Evolutionary conservation across 2,329 filamentous ascomycete species (phyloP), one percentile per base, ranked within the genome.

Genomic region (Xylariaceae sp.): DNA sequence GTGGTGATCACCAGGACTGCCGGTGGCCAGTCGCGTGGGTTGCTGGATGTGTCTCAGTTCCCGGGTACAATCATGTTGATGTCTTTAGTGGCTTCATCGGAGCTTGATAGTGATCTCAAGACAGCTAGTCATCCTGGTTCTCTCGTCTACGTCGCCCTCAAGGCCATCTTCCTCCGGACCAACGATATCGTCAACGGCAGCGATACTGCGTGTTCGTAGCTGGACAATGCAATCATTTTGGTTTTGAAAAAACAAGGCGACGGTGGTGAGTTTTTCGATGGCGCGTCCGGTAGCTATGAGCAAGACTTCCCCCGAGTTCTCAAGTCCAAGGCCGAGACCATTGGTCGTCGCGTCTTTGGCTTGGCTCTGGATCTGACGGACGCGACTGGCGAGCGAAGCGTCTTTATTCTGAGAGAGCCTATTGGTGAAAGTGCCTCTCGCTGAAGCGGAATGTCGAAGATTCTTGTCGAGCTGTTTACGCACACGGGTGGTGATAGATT

Each of bases 111-210:
- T 71, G 10, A 77, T 73, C 63, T 82, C 78, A 33, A 83, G 62
- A 34, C 72, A 76, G 57, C 78, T 82, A 50, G 82, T 58, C 65
- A 74, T 76, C 56, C 80, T 70, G 14, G 76, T 62, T 16, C 80
- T 59, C 63, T 66, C 71, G 1, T 68, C 73, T 1, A 68, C 71
- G 17, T 70, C 71, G 1, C 52, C 57, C 22, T 58, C 52, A 16
- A 57, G 48, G 12, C 54, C 56, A 22, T 58, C 58, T 39, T 55
- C 55, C n/a, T 59, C 55, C 17, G 47, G 41, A 10, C 64, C 63
- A 13, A 83, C 71, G 31, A 90, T 71, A 66, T 90, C 87, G 63
- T 91, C 87, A 42, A 90, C 75, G 2, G 83, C 80, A n/a, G 75
- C 75, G 14, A 87, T 74, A 46, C 79, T 88, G 51, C 80, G 78